Base-by-base conservation (phyloP, 805 yeast species). In the Candida ipomoeae region DNA sequence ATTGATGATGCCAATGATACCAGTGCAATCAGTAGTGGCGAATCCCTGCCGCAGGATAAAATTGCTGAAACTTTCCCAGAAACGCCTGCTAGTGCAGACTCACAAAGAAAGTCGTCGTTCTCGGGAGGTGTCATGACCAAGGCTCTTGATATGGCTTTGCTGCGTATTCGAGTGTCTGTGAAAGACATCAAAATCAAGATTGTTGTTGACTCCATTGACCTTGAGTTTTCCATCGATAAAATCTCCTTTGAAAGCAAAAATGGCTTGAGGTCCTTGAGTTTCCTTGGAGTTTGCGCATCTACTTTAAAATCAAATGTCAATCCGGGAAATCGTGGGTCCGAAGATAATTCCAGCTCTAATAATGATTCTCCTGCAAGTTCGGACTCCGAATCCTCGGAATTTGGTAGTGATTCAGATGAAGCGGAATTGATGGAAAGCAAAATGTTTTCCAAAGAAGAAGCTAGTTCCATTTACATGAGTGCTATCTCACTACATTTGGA, bases 401-500 rank as follows among this genome's bases (percentile, higher is more conserved):
- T 52, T 14, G 54, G 47, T 14, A 23, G 34, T 29, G 48, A 45
- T 17, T 31, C 35, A 6, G 71, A 64, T n/a, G 69, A 70, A 33
- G 75, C 69, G 29, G 73, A 80, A n/a, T 61, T 83, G 50, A 63
- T 75, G 63, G 77, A 76, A 35, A 84, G 89, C 58, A 77, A 81
- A 68, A 70, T 83, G 35, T 84, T 83, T 61, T 82, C 92, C 1
- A 84, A 81, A 48, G 82, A 79, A 46, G 86, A 84, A 49, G 85
- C 88, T 1, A 76, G 82, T 43, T 83, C 90, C 2, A 76, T 88
- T 17, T 89, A 87, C 62, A 82, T 87, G 91, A 87, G 95, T 65
- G 95, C 96, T 2, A 73, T 85, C 10, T 82, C 88, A 0, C 75
- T 78, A 45, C 62, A 81, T 1, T 68, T 75, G 44, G 63, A 48